These are phyloP conservation scores for Cetradonia linearis DNA, from an alignment of 495 filamentous ascomycete species.

Conservation along the genomic window DNA sequence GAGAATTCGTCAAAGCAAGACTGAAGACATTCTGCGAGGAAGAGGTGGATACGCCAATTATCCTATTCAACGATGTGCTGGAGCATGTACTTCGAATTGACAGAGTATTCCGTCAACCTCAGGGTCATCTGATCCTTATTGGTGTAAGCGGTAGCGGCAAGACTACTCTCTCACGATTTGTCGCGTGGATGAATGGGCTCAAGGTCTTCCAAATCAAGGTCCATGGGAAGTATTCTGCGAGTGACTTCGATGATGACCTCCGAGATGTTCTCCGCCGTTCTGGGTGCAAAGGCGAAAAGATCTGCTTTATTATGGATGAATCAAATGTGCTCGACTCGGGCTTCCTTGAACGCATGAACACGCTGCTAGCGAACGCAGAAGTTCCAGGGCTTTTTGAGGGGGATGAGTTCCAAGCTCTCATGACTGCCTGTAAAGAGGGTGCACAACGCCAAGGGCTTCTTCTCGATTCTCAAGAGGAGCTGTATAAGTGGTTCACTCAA, in stretches of 20 bases:
- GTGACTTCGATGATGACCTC: constrained; percentile 97
- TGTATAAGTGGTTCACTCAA: constrained; percentile 99
- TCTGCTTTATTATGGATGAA: constrained; percentile 99
- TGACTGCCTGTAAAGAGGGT: constrained; percentile 98
- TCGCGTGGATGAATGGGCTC: constrained; percentile 99
- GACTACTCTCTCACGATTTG: constrained; percentile 93
- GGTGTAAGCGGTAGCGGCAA: constrained; percentile 97
- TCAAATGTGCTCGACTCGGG: constrained; percentile 96
- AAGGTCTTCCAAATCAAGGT: constrained; percentile 99
- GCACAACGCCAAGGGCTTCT: constrained; percentile 91
- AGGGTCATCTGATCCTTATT: constrained; percentile 96
- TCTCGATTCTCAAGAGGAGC: constrained; percentile 92
- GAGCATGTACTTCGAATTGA: constrained; percentile 98
- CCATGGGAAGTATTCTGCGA: constrained; percentile 94
- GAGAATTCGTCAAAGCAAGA: constrained; percentile 94
- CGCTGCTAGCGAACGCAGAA: constrained; percentile 92
- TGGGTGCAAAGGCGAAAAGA: constrained; percentile 97
- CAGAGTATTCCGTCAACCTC: constrained; percentile 94
- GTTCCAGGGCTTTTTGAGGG: constrained; percentile 97
- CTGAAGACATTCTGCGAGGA: constrained; percentile 98
- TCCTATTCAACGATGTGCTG: constrained; percentile 95
- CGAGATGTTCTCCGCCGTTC: constrained; percentile 85
- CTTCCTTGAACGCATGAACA: constrained; percentile 99
- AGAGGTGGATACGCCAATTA: constrained; percentile 94
- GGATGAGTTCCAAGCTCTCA: constrained; percentile 87